Evolutionary conservation across 208 protist species (phyloP), one percentile per base, ranked within the genome.

Genomic region (Trypanosoma scelopori): DNA sequence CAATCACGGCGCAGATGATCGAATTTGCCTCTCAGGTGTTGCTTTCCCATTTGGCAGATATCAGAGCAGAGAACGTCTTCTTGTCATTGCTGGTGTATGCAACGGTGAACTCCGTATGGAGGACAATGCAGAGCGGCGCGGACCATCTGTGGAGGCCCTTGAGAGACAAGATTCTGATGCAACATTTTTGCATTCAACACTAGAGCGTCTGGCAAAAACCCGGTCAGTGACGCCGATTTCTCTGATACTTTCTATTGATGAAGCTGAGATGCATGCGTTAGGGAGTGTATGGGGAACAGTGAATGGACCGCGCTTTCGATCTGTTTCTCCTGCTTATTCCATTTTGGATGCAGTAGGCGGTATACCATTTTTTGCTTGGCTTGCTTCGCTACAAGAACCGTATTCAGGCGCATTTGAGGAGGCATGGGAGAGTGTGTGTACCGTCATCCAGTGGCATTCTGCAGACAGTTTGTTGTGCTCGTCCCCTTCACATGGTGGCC

Each of bases 291-390:
- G 23, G 28, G 42, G 32, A 25, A 27, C 9, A 46, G 49, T 66
- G 18, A 59, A 74, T 49, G 60, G 51, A 23, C 64, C 65, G 49
- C 56, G 55, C 3, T 72, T 71, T 68, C 42, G 58, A 49, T 64
- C 25, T 22, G 39, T 70, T n/a, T 57, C 65, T 43, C 71, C 71
- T 1, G 7, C 50, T 11, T 78, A 78, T 67, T 71, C 65, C 12
- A 27, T 65, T 32, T 39, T 78, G 45, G 71, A 78, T 52, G 65
- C 71, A 20, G 18, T 78, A 47, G 71, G 71, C 5, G 71, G 71
- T 0, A 45, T 67, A 46, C 52, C 63, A 22, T 72, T 78, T 27
- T 78, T 78, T 66, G 0, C 55, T 12, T 78, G 65, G 49, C 50
- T 78, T 25, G 55, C 58, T 20, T 55, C 58, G 16, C 45, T 78